Evolutionary conservation across 2,329 filamentous ascomycete genomes (phyloP).

Genomic region (Botrytis hyacinthi): DNA sequence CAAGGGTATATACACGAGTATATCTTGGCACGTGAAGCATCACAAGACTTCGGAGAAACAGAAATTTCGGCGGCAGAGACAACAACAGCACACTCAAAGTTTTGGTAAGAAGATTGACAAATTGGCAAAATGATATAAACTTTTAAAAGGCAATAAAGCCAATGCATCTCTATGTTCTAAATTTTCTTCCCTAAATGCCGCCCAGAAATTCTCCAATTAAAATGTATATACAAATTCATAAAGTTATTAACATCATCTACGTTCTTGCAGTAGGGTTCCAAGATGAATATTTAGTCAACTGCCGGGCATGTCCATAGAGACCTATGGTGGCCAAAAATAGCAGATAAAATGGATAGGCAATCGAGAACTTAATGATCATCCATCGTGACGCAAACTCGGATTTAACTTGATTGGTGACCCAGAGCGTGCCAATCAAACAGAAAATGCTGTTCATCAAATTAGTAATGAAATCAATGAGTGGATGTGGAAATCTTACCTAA

Average conservation of each 20-base stretch:
- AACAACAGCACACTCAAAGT: not conserved
- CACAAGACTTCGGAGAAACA: not conserved
- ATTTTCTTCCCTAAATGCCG: not conserved
- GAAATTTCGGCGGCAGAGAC: not conserved
- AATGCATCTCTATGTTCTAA: not conserved
- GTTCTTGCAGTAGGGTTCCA: constrained; percentile 46
- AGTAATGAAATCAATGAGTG: not conserved
- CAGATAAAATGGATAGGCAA: constrained; percentile 46
- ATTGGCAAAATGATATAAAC: not conserved
- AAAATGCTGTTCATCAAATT: constrained; percentile 38
- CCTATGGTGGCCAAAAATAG: constrained; percentile 9
- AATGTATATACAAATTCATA: not conserved
- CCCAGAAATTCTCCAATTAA: not conserved
- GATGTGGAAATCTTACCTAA: constrained; percentile 39
- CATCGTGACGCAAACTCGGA: constrained; percentile 46
- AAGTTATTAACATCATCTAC: not conserved
- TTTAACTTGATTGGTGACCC: constrained; percentile 46
- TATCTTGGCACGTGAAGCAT: not conserved
- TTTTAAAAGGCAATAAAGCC: not conserved
- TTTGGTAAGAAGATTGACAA: not conserved
- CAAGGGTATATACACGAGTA: not conserved
- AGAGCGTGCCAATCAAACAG: constrained; percentile 46
- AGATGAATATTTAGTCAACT: constrained; percentile 42
- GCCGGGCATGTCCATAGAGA: constrained; percentile 22
- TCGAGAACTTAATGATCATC: constrained; percentile 45